Evolutionary conservation across 257 asterid species (phyloP).

Genomic region (Galeopsis tetrahit): DNA sequence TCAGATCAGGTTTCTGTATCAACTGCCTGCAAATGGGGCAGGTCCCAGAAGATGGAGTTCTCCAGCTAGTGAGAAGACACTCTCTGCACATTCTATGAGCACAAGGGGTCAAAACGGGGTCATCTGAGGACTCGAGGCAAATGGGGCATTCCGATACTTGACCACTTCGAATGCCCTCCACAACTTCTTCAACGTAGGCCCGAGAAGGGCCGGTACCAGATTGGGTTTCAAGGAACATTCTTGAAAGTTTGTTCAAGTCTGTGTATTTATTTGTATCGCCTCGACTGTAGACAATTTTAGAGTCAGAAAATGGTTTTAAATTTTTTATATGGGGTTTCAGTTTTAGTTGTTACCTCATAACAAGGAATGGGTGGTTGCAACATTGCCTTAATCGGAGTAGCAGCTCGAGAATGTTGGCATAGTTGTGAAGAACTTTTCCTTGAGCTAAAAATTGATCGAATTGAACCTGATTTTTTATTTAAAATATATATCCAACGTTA

Average conservation of each 20-base stretch:
- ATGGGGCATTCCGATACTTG: conserved; percentile 79
- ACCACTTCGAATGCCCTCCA: conserved; percentile 62
- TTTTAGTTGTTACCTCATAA: conserved; percentile 61
- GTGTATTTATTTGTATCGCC: conserved; percentile 62
- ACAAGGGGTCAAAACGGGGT: conserved; percentile 82
- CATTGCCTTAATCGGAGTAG: conserved; percentile 88
- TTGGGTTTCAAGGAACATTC: conserved; percentile 55
- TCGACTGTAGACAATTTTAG: conserved; percentile 53
- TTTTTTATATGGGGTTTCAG: not conserved
- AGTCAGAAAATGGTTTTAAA: not conserved
- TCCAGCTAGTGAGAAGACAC: conserved; percentile 80
- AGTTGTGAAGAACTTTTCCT: conserved; percentile 89
- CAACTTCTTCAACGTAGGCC: conserved; percentile 83
- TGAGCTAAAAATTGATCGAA: conserved; percentile 85
- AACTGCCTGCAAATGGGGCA: conserved; percentile 80
- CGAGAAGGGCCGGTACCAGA: conserved; percentile 57
- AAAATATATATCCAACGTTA: conserved; percentile 11
- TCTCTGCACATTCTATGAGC: conserved; percentile 91
- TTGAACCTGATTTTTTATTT: conserved; percentile 57
- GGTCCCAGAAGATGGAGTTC: conserved; percentile 53
- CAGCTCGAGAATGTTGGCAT: conserved; percentile 81
- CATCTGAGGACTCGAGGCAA: conserved; percentile 86
- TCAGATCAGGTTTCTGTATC: conserved; percentile 59
- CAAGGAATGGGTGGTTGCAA: conserved; percentile 91
- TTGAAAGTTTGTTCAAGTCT: conserved; percentile 75